phyloP scores from a whole-genome alignment of 169 alveolate genomes.

The Plasmodium sp. region DNA sequence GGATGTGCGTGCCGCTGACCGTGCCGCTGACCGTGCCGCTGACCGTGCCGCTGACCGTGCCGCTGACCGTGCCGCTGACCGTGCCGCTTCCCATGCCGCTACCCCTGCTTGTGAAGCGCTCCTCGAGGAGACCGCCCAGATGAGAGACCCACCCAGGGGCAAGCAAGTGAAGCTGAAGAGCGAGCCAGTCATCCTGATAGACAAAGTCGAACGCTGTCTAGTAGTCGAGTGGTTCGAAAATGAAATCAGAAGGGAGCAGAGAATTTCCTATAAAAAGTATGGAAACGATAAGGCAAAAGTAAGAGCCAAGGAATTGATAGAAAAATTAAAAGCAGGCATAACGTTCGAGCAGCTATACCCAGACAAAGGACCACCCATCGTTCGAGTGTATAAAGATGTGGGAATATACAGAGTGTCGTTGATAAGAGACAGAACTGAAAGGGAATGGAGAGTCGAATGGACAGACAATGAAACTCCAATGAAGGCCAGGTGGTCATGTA shows the following conservation, averaged over 20 bases:
- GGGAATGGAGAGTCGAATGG: slow-evolving; percentile 89
- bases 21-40: not conserved
- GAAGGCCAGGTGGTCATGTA: slow-evolving; percentile 89
- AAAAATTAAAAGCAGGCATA: slow-evolving; percentile 81
- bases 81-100: not conserved
- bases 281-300: slow-evolving; percentile 87
- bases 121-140: not conserved
- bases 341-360: slow-evolving; percentile 87
- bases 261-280: slow-evolving; percentile 85
- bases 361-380: slow-evolving; percentile 87
- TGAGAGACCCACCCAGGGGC: not conserved
- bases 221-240: slow-evolving; percentile 87
- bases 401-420: slow-evolving; percentile 83
- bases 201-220: slow-evolving; percentile 83
- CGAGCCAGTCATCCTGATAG: slow-evolving; percentile 82
- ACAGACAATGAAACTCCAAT: slow-evolving; percentile 76
- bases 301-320: slow-evolving; percentile 83
- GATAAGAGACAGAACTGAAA: slow-evolving; percentile 80
- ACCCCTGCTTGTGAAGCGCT: not conserved
- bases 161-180: not conserved
- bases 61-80: not conserved
- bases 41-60: not conserved
- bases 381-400: slow-evolving; percentile 81
- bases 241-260: slow-evolving; percentile 80
- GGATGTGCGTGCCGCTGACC: not conserved